Conservation (phyloP, 2,329 filamentous ascomycete genomes). For the Sclerotinia sclerotiorum region DNA sequence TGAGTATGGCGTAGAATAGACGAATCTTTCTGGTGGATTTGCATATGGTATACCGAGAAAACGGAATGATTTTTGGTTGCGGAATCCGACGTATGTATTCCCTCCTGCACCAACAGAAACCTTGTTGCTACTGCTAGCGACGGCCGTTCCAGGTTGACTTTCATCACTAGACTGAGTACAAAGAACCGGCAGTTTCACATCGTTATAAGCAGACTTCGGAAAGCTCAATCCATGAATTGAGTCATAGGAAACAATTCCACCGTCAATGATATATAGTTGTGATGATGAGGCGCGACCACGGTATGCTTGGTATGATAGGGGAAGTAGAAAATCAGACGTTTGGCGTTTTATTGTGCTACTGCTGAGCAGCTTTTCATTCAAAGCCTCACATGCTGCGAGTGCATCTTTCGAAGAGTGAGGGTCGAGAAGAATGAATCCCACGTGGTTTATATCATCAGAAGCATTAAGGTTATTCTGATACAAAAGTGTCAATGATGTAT, state of each 20-base stretch:
- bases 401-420: conserved; percentile 43
- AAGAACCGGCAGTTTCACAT: conserved; percentile 47
- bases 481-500: conserved; percentile 50
- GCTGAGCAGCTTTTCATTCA: conserved; percentile 51
- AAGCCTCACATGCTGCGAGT: conserved; percentile 46
- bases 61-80: conserved; percentile 53
- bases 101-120: conserved; percentile 45
- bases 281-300: conserved; percentile 41
- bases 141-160: conserved; percentile 40
- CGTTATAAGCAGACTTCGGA: conserved; percentile 34
- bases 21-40: conserved; percentile 31
- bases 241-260: conserved; percentile 43
- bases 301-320: conserved; percentile 49
- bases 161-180: conserved; percentile 50
- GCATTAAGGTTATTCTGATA: conserved; percentile 57
- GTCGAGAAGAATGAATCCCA: conserved; percentile 52
- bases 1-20: conserved; percentile 48
- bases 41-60: conserved; percentile 39
- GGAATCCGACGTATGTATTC: conserved; percentile 51
- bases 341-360: conserved; percentile 45
- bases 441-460: conserved; percentile 53
- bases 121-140: conserved; percentile 42
- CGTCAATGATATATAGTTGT: conserved; percentile 47
- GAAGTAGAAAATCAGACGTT: conserved; percentile 47
- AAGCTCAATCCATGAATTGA: conserved; percentile 41